These are phyloP conservation scores for Chlamydomonas sphaeroides DNA, from an alignment of 139 green algal species.

Conservation along the genomic window DNA sequence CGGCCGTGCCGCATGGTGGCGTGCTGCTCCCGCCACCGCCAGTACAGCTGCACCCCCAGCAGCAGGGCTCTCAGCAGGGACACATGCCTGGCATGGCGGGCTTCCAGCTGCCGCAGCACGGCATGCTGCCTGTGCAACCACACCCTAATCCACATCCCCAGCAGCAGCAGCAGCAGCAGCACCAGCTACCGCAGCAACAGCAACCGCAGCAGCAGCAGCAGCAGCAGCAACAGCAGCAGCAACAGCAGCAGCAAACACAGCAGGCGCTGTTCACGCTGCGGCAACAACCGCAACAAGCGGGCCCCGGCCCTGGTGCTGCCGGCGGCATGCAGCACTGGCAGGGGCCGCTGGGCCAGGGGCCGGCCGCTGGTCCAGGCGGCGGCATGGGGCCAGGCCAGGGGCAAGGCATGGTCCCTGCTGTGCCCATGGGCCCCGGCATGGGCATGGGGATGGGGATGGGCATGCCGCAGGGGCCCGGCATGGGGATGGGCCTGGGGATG, in stretches of 20 bases:
- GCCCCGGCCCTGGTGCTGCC: too few species aligned
- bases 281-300: background rate
- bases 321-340: background rate
- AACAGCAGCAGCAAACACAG: background rate
- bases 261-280: too few species aligned
- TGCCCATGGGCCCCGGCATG: background rate
- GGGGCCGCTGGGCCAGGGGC: background rate
- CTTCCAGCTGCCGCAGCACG: background rate
- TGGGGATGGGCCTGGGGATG: background rate
- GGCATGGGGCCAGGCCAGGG: background rate
- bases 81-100: too few species aligned
- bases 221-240: background rate
- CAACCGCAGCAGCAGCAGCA: background rate
- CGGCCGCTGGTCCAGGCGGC: background rate
- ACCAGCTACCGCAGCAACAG: background rate
- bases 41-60: background rate
- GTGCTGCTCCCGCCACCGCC: background rate
- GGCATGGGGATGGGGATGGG: background rate
- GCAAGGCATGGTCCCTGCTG: background rate
- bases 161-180: background rate
- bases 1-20: too few species aligned
- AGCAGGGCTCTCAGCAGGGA: too few species aligned
- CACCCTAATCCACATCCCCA: too few species aligned
- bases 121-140: background rate
- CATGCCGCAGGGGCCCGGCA: background rate